These are phyloP conservation scores for Mrakia hoshinonis DNA, from an alignment of 768 basidiomycete genomes.

Conservation along the genomic window DNA sequence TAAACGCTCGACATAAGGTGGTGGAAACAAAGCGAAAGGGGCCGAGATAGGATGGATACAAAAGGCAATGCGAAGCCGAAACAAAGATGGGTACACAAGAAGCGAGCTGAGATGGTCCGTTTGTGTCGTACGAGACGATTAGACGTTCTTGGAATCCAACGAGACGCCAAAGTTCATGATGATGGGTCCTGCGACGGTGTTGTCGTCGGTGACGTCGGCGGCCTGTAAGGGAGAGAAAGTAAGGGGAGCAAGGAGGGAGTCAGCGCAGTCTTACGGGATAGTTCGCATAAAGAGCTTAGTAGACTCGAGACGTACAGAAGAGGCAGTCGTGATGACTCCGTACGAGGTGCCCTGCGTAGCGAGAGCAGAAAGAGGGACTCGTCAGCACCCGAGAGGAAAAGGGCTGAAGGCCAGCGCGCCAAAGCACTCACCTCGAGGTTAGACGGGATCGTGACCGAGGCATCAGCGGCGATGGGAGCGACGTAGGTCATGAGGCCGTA, in stretches of 20 bases:
- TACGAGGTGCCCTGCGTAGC: constrained; percentile 48
- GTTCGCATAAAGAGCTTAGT: too few species aligned
- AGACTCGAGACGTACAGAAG: constrained; percentile 41
- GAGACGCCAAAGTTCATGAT: constrained; percentile 38
- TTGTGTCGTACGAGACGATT: too few species aligned
- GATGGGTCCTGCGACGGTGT: constrained; percentile 53
- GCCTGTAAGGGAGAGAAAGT: constrained; percentile 15
- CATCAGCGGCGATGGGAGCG: constrained; percentile 41
- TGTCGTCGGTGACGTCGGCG: constrained; percentile 44
- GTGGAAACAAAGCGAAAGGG: too few species aligned
- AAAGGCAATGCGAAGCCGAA: too few species aligned
- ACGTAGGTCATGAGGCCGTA: constrained; percentile 46
- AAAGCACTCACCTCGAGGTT: constrained; percentile 26
- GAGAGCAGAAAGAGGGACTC: constrained; percentile 25
- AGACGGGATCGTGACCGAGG: constrained; percentile 7
- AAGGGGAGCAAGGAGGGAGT: background rate
- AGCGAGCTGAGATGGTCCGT: too few species aligned
- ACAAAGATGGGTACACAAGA: too few species aligned
- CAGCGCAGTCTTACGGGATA: background rate
- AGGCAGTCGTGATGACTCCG: constrained; percentile 46
- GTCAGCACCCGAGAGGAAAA: background rate
- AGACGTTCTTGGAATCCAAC: background rate
- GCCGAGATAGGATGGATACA: too few species aligned
- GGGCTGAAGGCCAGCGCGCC: constrained; percentile 16
- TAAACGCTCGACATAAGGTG: too few species aligned